Conservation (phyloP, 2,329 filamentous ascomycete genomes). For the Alternaria consortialis region DNA sequence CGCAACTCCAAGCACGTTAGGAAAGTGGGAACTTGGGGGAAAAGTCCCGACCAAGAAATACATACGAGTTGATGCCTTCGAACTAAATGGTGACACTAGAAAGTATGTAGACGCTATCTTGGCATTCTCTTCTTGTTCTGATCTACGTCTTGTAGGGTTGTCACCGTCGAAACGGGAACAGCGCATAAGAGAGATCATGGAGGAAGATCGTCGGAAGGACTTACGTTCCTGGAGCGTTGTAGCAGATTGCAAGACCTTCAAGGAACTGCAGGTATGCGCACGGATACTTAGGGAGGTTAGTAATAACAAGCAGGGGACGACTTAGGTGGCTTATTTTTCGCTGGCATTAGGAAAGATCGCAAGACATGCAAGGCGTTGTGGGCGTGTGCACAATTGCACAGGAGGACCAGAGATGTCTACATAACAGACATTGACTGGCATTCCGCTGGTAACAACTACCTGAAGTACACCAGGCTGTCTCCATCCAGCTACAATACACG, state of each 20-base stretch:
- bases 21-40: not conserved
- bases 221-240: not conserved
- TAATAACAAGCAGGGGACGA: not conserved
- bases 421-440: not conserved
- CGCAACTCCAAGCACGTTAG: not conserved
- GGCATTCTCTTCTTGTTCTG: not conserved
- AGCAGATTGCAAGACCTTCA: not conserved
- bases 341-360: not conserved
- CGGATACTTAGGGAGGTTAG: too few relatives aligned
- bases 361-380: not conserved
- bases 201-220: not conserved
- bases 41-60: not conserved
- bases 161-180: too few relatives aligned
- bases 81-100: not conserved
- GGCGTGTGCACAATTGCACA: not conserved
- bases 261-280: not conserved
- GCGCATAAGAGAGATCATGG: not conserved
- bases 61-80: not conserved
- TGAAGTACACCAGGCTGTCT: not conserved
- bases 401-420: not conserved
- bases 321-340: not conserved
- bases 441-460: not conserved
- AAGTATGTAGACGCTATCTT: not conserved
- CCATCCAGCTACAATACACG: not conserved
- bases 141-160: not conserved